These are phyloP conservation scores for Ganoderma lingzhi DNA, from an alignment of 1,284 basidiomycete genomes.

Conservation along the genomic window DNA sequence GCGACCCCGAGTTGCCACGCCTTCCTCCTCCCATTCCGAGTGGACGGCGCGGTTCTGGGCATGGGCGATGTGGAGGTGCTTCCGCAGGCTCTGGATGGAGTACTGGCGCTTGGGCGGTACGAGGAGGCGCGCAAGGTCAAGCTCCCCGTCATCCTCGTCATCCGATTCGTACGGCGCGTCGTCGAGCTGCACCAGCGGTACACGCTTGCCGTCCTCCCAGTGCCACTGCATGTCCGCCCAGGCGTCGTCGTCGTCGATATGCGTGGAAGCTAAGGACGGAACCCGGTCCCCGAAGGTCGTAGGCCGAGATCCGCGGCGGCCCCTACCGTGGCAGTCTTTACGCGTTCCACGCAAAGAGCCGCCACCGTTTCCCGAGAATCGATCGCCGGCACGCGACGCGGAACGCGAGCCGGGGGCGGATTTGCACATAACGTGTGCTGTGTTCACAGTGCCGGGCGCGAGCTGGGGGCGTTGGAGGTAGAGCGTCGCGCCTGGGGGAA, in stretches of 20 bases:
- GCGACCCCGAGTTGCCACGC: slow-evolving; percentile 27
- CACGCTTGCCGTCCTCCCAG: slow-evolving; percentile 31
- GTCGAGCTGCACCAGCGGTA: slow-evolving; percentile 28
- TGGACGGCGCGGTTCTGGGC: slow-evolving; percentile 24
- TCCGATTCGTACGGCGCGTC: slow-evolving; percentile 46
- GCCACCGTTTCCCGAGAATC: slow-evolving; percentile 15
- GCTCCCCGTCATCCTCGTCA: slow-evolving; percentile 66
- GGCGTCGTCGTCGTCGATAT: slow-evolving; percentile 51
- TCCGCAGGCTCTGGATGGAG: slow-evolving; percentile 71
- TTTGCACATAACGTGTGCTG: slow-evolving; percentile 64
- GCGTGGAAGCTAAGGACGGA: slow-evolving; percentile 50
- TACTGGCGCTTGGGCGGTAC: slow-evolving; percentile 76
- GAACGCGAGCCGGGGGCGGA: slow-evolving; percentile 63
- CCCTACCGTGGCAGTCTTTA: slow-evolving; percentile 21
- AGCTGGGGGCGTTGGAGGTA: slow-evolving; percentile 38
- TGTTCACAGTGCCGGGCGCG: slow-evolving; percentile 53
- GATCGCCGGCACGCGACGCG: slow-evolving; percentile 43
- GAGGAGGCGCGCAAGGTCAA: slow-evolving; percentile 70
- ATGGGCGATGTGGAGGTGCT: slow-evolving; percentile 56
- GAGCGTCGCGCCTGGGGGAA: slow-evolving; percentile 35
- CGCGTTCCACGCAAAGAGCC: slow-evolving; percentile 23
- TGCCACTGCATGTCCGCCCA: slow-evolving; percentile 42
- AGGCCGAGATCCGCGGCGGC: slow-evolving; percentile 22
- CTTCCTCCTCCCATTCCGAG: slow-evolving; percentile 35
- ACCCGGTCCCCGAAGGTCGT: slow-evolving; percentile 39